Evolutionary conservation across 768 basidiomycete genomes (phyloP).

Genomic region (Holtermanniella nyarrowii): DNA sequence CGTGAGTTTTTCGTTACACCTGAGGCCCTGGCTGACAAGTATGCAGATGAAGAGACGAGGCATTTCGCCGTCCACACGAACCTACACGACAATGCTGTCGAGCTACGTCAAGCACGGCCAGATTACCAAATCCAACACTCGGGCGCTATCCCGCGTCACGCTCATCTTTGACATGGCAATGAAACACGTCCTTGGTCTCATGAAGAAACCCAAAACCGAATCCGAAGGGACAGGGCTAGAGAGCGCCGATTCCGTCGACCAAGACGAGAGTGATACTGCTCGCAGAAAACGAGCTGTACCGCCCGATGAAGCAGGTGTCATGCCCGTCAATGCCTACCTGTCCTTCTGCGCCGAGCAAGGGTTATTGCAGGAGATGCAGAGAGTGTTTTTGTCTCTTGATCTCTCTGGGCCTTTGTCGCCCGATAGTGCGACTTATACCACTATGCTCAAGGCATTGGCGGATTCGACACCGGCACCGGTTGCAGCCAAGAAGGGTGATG

Average conservation of each 20-base stretch:
- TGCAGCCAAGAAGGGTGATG: background rate
- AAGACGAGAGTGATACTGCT: conserved; percentile 5
- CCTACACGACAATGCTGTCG: conserved; percentile 29
- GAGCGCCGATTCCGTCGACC: too few relatives aligned
- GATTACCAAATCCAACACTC: conserved; percentile 9
- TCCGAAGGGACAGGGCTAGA: too few relatives aligned
- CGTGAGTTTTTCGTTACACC: conserved; percentile 16
- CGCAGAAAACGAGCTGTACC: background rate
- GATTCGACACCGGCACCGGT: background rate
- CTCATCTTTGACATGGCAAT: conserved; percentile 13
- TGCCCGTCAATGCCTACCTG: conserved; percentile 33
- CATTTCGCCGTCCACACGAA: conserved; percentile 28
- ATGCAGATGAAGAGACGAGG: conserved; percentile 38
- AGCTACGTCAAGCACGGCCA: conserved; percentile 27
- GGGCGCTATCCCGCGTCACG: conserved; percentile 16
- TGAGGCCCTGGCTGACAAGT: background rate
- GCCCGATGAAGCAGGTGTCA: conserved; percentile 9
- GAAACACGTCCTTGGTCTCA: background rate
- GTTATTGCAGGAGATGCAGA: conserved; percentile 26
- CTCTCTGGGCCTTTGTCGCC: conserved; percentile 13
- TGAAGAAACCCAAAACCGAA: background rate
- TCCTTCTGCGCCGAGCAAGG: conserved; percentile 22
- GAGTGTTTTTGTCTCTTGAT: conserved; percentile 18
- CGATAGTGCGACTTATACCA: conserved; percentile 27
- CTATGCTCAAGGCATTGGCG: conserved; percentile 18